Evolutionary conservation across 257 asterid genomes (phyloP), one percentile per base, ranked within the genome.

Genomic region (Pogostemon cablin): DNA sequence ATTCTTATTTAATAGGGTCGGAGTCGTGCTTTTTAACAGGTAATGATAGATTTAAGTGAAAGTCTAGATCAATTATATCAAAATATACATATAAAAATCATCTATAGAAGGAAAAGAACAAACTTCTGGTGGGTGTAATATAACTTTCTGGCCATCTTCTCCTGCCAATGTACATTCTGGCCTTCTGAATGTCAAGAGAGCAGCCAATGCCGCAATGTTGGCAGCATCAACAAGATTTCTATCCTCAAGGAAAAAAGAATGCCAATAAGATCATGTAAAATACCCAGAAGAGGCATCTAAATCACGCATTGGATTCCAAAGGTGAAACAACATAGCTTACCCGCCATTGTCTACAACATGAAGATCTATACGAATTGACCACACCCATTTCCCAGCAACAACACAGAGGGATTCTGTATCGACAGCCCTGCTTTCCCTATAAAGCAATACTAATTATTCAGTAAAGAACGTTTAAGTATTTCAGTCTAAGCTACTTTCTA

Each of bases 171-270:
- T 82, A 80, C 98, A 91, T 64, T 91, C 97, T 53, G 95, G 93
- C 81, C 99, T 86, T 77, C 96, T 91, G 68, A 85, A 95, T 70
- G 99, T 84, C 85, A 86, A 77, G 38, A 95, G 96, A 72, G 98
- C 89, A 75, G 96, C 96, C 83, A 95, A 79, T 65, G 98, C 99
- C 70, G 98, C 98, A 83, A 89, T 76, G 76, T 91, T 91, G 76
- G 98, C 96, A 52, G 97, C 98, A 81, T 91, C 99, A 72, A 95
- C 92, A 70, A 95, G 98, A 85, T 95, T 95, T 56, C 99, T 95
- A 70, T 67, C 42, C 57, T 67, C 69, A 67, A 50, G 58, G 46
- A 65, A 70, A 69, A 38, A 48, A 39, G 42, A 62, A 58, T 38
- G 67, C 34, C 55, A 52, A 61, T 49, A 10, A 80, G 65, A 66